These are phyloP conservation scores for Phylloporus sp. DNA, from an alignment of 768 basidiomycete species.

Conservation along the genomic window DNA sequence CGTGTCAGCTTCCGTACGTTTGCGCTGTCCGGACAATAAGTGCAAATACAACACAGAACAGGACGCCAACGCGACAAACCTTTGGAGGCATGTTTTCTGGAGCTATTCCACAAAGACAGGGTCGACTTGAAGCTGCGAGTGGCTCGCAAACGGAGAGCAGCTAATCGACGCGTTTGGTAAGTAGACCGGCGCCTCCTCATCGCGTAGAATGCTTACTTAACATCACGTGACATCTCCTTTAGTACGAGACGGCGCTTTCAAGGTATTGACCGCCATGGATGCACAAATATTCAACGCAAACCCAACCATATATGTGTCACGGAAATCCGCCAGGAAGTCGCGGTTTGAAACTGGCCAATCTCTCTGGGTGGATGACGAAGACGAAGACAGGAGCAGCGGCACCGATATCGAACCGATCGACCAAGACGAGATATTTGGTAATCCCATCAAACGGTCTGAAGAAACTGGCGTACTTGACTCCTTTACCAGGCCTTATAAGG, in stretches of 20 bases:
- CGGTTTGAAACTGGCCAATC: constrained; percentile 40
- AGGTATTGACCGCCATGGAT: constrained; percentile 37
- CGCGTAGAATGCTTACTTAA: constrained; percentile 1
- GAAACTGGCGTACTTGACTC: neutral
- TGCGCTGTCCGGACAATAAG: constrained; percentile 42
- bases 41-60: constrained; percentile 9
- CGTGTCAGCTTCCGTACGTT: constrained; percentile 44
- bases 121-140: neutral
- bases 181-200: too few relatives aligned
- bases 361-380: constrained; percentile 55
- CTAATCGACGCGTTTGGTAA: constrained; percentile 18
- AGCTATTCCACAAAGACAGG: neutral
- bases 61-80: constrained; percentile 16
- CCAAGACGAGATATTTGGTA: constrained; percentile 90
- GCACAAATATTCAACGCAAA: constrained; percentile 82
- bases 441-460: constrained; percentile 3
- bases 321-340: constrained; percentile 40
- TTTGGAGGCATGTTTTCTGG: constrained; percentile 34
- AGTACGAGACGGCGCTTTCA: too few relatives aligned
- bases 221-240: constrained; percentile 22
- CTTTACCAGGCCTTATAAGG: constrained; percentile 71
- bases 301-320: constrained; percentile 69
- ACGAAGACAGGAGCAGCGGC: constrained; percentile 34
- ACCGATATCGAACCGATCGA: constrained; percentile 68
- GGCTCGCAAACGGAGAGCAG: constrained; percentile 1